phyloP scores from a whole-genome alignment of 495 filamentous ascomycete species.

The Trypethelium eluteriae region DNA sequence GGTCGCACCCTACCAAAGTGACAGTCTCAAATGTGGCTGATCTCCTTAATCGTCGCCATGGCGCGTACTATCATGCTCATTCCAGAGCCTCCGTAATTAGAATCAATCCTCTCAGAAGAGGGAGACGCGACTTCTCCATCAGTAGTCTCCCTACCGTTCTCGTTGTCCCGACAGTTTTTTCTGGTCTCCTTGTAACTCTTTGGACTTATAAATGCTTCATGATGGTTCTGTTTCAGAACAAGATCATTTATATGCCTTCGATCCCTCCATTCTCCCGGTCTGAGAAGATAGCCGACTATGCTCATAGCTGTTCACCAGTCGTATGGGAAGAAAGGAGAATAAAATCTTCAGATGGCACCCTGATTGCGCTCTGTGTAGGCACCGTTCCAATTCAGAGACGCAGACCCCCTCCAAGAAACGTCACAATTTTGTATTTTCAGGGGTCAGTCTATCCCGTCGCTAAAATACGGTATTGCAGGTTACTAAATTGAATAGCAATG shows the following conservation, averaged over 20 bases:
- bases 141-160: conserved; percentile 46
- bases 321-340: conserved; percentile 54
- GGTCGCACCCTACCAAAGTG: neutral
- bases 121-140: conserved; percentile 16
- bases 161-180: conserved; percentile 58
- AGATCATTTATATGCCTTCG: conserved; percentile 75
- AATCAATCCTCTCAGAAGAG: neutral
- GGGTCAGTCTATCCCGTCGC: conserved; percentile 32
- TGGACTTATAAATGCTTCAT: conserved; percentile 77
- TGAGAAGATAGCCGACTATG: conserved; percentile 57
- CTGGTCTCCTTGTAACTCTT: conserved; percentile 55
- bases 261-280: conserved; percentile 53
- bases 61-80: neutral
- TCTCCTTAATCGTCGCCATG: neutral
- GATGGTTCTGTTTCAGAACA: conserved; percentile 74
- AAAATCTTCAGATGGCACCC: conserved; percentile 51
- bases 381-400: conserved; percentile 20
- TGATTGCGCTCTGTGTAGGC: conserved; percentile 51
- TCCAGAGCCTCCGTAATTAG: neutral
- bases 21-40: neutral
- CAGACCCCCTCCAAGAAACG: conserved; percentile 12
- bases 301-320: conserved; percentile 48
- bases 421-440: conserved; percentile 54
- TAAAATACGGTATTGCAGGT: conserved; percentile 7
- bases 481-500: conserved; percentile 42